Conservation (phyloP, 768 basidiomycete genomes). For the Kwoniella sp. region DNA sequence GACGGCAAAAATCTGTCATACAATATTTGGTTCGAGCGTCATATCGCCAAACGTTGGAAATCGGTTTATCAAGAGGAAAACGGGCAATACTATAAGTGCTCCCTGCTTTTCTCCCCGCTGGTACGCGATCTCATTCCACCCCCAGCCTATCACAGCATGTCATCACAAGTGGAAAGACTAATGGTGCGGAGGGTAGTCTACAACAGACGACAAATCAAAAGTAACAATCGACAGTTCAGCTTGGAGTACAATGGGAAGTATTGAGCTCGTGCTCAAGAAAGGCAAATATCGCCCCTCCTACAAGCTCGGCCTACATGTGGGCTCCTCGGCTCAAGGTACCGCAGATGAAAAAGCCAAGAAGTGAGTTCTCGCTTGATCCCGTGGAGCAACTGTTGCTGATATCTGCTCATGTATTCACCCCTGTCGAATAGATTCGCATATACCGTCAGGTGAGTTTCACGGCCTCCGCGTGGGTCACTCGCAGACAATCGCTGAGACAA, state of each 20-base stretch:
- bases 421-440: constrained; percentile 13
- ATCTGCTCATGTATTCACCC: neutral
- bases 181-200: too few species aligned
- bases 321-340: neutral
- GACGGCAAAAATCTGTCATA: neutral
- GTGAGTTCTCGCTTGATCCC: constrained; percentile 7
- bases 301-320: too few species aligned
- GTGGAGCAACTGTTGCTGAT: too few species aligned
- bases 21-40: neutral
- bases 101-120: constrained; percentile 11
- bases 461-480: too few species aligned
- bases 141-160: too few species aligned
- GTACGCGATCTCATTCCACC: too few species aligned
- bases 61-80: neutral
- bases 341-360: constrained; percentile 19
- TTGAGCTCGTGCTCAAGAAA: constrained; percentile 2
- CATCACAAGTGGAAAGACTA: too few species aligned
- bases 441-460: constrained; percentile 13
- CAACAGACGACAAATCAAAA: constrained; percentile 1
- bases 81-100: neutral
- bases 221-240: constrained; percentile 3
- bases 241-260: constrained; percentile 3
- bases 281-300: constrained; percentile 5
- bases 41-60: neutral
- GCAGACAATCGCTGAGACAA: too few species aligned